Percentiles rank a stretch among this genome's conserved stretches.
Evolutionary conservation across 805 yeast species (phyloP).

Genomic region (Helenozyma baotianmanensis): DNA sequence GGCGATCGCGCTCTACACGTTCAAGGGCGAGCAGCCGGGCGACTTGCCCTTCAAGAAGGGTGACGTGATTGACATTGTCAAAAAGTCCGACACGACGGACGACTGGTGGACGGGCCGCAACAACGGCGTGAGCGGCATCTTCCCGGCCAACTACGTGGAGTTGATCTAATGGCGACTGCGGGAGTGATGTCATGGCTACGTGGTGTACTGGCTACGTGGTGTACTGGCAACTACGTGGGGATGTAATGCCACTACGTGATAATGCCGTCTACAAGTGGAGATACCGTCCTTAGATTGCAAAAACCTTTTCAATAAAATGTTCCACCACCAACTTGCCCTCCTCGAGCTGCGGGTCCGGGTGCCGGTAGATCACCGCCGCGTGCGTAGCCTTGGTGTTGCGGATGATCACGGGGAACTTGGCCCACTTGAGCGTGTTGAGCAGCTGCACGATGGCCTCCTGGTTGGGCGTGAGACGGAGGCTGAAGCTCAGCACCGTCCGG

Average conservation of each 20-base stretch:
- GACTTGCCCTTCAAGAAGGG: slow-evolving; percentile 93
- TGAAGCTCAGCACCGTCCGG: slow-evolving; percentile 6
- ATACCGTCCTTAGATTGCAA: slow-evolving; percentile 15
- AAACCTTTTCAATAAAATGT: slow-evolving; percentile 52
- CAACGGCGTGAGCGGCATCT: slow-evolving; percentile 82
- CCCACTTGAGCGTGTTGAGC: slow-evolving; percentile 11
- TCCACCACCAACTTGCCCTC: slow-evolving; percentile 68
- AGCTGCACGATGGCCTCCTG: slow-evolving; percentile 7
- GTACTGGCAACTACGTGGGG: too few relatives aligned
- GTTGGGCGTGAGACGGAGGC: slow-evolving; percentile 4
- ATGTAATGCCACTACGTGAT: too few relatives aligned
- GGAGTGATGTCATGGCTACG: too few relatives aligned
- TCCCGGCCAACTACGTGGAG: slow-evolving; percentile 96
- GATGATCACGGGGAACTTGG: slow-evolving; percentile 30
- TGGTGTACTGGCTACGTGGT: too few relatives aligned
- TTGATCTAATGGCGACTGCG: slow-evolving; percentile 46
- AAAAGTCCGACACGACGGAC: slow-evolving; percentile 81
- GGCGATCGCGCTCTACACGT: slow-evolving; percentile 85
- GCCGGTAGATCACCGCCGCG: slow-evolving; percentile 75
- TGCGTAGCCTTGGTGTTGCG: slow-evolving; percentile 65
- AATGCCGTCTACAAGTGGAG: too few relatives aligned
- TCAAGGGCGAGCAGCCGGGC: slow-evolving; percentile 90
- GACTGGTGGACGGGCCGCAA: slow-evolving; percentile 99
- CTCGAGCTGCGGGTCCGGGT: slow-evolving; percentile 43
- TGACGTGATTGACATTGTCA: slow-evolving; percentile 81